These are phyloP conservation scores for Alternaria brassicicola DNA, from an alignment of 2,329 filamentous ascomycete species.

Conservation along the genomic window DNA sequence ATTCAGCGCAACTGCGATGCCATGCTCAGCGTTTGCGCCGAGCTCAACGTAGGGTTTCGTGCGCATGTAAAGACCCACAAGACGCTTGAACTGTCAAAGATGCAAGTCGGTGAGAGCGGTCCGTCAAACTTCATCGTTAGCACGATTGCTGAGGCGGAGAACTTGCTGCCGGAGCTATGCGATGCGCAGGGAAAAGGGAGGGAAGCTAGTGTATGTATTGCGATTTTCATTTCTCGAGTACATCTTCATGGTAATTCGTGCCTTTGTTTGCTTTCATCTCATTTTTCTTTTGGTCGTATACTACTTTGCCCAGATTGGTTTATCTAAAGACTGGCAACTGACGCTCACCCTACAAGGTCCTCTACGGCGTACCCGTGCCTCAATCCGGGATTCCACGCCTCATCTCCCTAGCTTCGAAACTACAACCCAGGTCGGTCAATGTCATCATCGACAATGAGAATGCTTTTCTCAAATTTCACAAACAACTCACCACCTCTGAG, in stretches of 20 bases:
- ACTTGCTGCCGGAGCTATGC: constrained; percentile 64
- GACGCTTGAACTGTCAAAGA: constrained; percentile 68
- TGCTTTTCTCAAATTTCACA: constrained; percentile 52
- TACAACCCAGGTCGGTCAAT: constrained; percentile 62
- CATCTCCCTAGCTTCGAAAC: constrained; percentile 58
- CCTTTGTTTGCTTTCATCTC: neutral
- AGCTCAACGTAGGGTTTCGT: constrained; percentile 69
- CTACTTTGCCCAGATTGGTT: neutral
- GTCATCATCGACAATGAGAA: constrained; percentile 73
- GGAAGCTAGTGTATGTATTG: constrained; percentile 62
- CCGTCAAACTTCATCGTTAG: constrained; percentile 71
- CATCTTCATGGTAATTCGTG: neutral
- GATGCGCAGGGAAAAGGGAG: constrained; percentile 63
- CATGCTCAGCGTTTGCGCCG: constrained; percentile 70
- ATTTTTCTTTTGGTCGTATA: neutral
- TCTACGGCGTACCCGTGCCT: constrained; percentile 75
- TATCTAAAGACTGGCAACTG: neutral
- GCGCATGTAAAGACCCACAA: constrained; percentile 87
- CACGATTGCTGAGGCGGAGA: constrained; percentile 75
- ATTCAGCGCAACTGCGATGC: constrained; percentile 70
- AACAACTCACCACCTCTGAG: constrained; percentile 37
- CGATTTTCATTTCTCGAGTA: neutral
- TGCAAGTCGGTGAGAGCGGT: constrained; percentile 68
- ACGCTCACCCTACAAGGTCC: constrained; percentile 53
- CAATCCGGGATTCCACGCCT: constrained; percentile 67